Evolutionary conservation across 768 basidiomycete genomes (phyloP), one percentile per base, ranked within the genome.

Genomic region (Paxillus ammoniavirescens): DNA sequence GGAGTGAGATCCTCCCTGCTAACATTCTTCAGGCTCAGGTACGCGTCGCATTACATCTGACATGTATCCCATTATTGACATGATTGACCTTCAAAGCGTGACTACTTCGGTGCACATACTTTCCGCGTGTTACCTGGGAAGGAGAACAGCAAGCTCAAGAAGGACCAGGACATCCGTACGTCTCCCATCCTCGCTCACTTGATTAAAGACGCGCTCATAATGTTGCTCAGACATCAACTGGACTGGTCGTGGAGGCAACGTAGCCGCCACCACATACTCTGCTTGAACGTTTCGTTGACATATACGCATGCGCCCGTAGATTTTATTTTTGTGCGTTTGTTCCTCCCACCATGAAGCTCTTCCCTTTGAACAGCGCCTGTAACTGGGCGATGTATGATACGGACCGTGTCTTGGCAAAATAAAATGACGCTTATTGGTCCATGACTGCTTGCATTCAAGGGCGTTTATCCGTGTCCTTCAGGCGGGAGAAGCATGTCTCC

Each of bases 101-200:
- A 99, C 69, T 99, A 95, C 83, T 99, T 99, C 72, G 96, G 97
- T 73, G 92, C 95, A 42, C 96, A 98, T 79, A 98, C 96, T 51
- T 98, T 97, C 92, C 82, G 86, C 50, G 93, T 98, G 54, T 77
- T 93, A 36, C 87, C 93, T 51, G 93, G 95, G 50, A 89, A 90
- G 75, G 94, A 93, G 75, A 96, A 91, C 72, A 79, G 79, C 47
- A 85, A 76, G 67, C 86, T 96, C 75, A 83, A 84, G 75, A 65
- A 82, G 54, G 88, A 83, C 68, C 76, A 91, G 73, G 91, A 96
- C 69, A 93, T 98, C 71, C 91, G 91, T 93, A 70, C 65, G 91
- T 83, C 18, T 40, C 31, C 35, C 59, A n/a, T 48, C 5, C 41
- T 38, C 18, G 5, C 17, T 5, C n/a, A 30, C 40, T 23, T 47